phyloP scores from a whole-genome alignment of 352 stramenopile genomes.

The Nothophytophthora sp. region DNA sequence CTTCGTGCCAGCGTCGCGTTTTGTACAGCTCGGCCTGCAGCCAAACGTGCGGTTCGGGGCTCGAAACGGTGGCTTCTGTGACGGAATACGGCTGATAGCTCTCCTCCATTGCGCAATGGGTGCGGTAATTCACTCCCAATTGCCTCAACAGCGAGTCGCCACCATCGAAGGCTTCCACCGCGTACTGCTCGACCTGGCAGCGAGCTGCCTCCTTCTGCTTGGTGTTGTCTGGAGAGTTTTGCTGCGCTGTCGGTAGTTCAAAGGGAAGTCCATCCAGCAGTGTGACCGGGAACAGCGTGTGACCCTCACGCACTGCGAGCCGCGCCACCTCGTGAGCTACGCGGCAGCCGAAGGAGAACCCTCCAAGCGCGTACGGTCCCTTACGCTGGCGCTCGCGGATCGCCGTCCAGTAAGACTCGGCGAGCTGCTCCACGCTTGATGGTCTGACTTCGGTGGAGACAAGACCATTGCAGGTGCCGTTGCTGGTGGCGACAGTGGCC shows the following conservation, averaged over 20 bases:
- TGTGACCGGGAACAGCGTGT: conserved; percentile 31
- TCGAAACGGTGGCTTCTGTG: conserved; percentile 1
- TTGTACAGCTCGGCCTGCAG: conserved; percentile 35
- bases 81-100: conserved; percentile 30
- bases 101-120: conserved; percentile 39
- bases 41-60: conserved; percentile 1
- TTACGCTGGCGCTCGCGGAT: conserved; percentile 29
- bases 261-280: conserved; percentile 48
- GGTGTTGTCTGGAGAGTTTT: conserved; percentile 1
- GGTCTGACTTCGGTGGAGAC: neutral
- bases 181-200: conserved; percentile 17
- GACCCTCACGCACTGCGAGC: conserved; percentile 24
- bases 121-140: conserved; percentile 35
- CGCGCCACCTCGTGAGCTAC: conserved; percentile 45
- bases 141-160: conserved; percentile 23
- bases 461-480: no score
- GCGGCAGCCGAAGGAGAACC: conserved; percentile 68
- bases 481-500: conserved; percentile 1
- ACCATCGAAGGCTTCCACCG: conserved; percentile 13
- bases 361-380: conserved; percentile 48
- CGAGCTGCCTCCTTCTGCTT: conserved; percentile 18
- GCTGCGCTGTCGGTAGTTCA: conserved; percentile 5
- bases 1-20: conserved; percentile 32
- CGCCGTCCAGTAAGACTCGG: conserved; percentile 33
- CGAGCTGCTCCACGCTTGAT: conserved; percentile 38